Evolutionary conservation across 2,329 filamentous ascomycete species (phyloP).

Genomic region (Trichoderma sp.): DNA sequence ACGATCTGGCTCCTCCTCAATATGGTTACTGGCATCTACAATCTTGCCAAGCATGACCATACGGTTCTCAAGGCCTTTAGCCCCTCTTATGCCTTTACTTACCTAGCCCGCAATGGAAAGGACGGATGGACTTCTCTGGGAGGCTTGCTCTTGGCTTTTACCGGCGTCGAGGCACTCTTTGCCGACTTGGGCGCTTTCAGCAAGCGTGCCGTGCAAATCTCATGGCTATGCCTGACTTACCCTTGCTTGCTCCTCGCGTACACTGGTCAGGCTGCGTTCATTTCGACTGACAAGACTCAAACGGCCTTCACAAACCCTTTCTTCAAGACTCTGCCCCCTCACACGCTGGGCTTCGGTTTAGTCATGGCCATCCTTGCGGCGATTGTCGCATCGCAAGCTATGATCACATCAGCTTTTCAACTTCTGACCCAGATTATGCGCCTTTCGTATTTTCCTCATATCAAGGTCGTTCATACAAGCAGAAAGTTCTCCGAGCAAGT

Average conservation of each 20-base stretch:
- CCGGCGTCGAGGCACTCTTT: constrained; percentile 77
- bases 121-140: constrained; percentile 66
- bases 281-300: constrained; percentile 56
- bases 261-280: constrained; percentile 73
- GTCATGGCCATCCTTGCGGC: constrained; percentile 70
- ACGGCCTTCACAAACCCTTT: constrained; percentile 63
- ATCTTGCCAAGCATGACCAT: constrained; percentile 53
- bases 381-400: constrained; percentile 75
- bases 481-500: constrained; percentile 71
- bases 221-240: constrained; percentile 68
- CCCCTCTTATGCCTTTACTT: constrained; percentile 61
- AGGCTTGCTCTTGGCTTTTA: constrained; percentile 74
- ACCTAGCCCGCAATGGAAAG: constrained; percentile 59
- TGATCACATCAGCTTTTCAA: constrained; percentile 76
- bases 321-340: constrained; percentile 68
- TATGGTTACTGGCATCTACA: constrained; percentile 63
- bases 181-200: constrained; percentile 77
- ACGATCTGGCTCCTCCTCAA: constrained; percentile 69
- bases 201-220: constrained; percentile 68
- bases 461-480: constrained; percentile 72
- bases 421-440: constrained; percentile 71
- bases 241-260: constrained; percentile 69
- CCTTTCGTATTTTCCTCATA: constrained; percentile 71
- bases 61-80: constrained; percentile 59
- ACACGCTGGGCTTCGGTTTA: constrained; percentile 67